These are phyloP conservation scores for Boletellus dicymbophilus DNA, from an alignment of 1,284 basidiomycete genomes.

Conservation along the genomic window DNA sequence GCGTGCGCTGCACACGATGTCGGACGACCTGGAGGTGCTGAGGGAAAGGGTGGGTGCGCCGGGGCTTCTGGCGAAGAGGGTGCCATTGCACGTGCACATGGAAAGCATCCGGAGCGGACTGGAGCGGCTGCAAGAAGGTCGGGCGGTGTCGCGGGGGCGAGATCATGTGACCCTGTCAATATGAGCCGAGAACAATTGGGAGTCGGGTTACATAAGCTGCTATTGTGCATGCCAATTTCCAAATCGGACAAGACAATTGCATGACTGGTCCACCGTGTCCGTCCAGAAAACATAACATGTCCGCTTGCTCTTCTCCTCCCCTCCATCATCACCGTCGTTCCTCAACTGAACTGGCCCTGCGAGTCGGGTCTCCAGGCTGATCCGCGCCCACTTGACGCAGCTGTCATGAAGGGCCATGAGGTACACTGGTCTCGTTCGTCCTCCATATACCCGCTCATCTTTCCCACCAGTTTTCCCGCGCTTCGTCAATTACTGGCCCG, in stretches of 20 bases:
- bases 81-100: constrained; percentile 74
- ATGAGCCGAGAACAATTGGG: background rate
- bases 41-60: constrained; percentile 67
- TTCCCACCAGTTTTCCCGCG: background rate
- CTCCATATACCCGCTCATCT: constrained; percentile 1
- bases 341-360: too few relatives aligned
- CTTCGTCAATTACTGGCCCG: constrained; percentile 6
- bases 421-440: background rate
- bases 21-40: constrained; percentile 72
- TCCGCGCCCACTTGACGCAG: too few relatives aligned
- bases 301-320: constrained; percentile 4
- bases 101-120: constrained; percentile 64
- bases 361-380: too few relatives aligned
- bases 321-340: constrained; percentile 2
- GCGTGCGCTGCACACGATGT: constrained; percentile 60
- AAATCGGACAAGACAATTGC: constrained; percentile 26
- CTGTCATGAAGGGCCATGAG: too few relatives aligned
- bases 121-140: constrained; percentile 60
- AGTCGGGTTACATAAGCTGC: constrained; percentile 15
- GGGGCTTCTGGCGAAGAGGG: constrained; percentile 51
- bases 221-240: constrained; percentile 24
- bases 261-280: background rate
- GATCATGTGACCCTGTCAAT: too few relatives aligned
- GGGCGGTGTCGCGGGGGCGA: constrained; percentile 38
- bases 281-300: constrained; percentile 16